Base-by-base conservation (phyloP, 306 rosid genomes). In the Castanea sativa region DNA sequence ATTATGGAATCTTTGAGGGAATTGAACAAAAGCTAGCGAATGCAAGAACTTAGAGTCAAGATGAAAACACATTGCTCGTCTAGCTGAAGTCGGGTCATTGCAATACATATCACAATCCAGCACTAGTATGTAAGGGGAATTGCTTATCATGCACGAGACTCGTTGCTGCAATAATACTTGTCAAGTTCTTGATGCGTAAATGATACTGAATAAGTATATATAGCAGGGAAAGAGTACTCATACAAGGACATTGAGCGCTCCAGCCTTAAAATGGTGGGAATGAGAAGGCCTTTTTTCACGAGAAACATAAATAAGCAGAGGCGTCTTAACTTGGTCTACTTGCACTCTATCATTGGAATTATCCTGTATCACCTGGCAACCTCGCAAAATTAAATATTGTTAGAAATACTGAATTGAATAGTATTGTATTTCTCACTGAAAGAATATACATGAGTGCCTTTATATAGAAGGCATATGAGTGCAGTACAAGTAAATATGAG, bases 81-180 rank as follows among this genome's bases (percentile, higher is more conserved):
- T 76, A 2, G 87, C 93, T 33, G 94, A 92, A 68, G 83, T 84
- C 55, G 97, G 91, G 60, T 89, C 94, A 12, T 88, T 89, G 78
- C 92, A 91, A 58, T 79, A 75, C 98, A 91, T 91, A 88, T 94
- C 97, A 76, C 97, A 92, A 38, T 94, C 98, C 9, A 91, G 73
- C 20, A 83, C 86, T 25, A 94, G 82, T 23, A 92, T 78, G 87
- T 83, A 87, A 0, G 96, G 96, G 32, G 90, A 84, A 70, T 94
- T 92, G 72, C 95, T 94, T 52, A 89, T 85, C 81, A 90, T 84
- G 11, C 89, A 81, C 0, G 96, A 94, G 27, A 88, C 90, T 5
- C 97, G 84, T 65, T 80, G 89, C 97, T 94, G 89, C 78, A 80
- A 83, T 41, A 61, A 69, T 61, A n/a, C 5, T 55, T 55, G 41